A percentile compares a stretch with the other conserved stretches of the same genome.
phyloP scores from a whole-genome alignment of 768 basidiomycete genomes.

The Tulasnella sp. region DNA sequence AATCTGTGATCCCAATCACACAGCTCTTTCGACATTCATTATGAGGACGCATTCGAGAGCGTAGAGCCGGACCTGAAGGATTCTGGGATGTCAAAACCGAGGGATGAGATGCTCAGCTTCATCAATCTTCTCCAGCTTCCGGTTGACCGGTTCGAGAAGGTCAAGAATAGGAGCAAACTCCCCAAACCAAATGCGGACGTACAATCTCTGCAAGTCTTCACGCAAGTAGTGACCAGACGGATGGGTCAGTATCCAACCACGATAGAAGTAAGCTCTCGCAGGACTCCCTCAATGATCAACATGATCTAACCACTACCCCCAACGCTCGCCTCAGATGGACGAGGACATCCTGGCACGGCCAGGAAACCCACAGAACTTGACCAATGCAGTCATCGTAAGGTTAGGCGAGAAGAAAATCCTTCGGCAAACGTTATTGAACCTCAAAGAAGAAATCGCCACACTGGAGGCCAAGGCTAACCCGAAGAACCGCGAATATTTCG shows the following conservation, averaged over 20 bases:
- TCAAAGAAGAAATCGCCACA: slow-evolving; percentile 1
- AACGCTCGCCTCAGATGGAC: slow-evolving; percentile 16
- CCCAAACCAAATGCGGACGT: slow-evolving; percentile 58
- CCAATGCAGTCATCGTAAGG: slow-evolving; percentile 59
- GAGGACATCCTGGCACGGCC: slow-evolving; percentile 7
- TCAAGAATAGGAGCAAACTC: slow-evolving; percentile 49
- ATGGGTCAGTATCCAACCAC: slow-evolving; percentile 46
- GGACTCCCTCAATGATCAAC: slow-evolving; percentile 1
- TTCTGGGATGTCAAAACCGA: slow-evolving; percentile 25
- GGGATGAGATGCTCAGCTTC: slow-evolving; percentile 50
- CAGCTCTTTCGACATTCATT: too few species aligned
- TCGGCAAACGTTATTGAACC: slow-evolving; percentile 21
- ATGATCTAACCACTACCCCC: slow-evolving; percentile 7
- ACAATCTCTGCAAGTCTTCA: slow-evolving; percentile 36
- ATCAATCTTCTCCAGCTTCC: slow-evolving; percentile 49
- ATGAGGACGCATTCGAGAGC: too few species aligned
- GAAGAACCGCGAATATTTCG: background rate
- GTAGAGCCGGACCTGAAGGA: too few species aligned
- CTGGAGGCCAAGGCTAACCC: background rate
- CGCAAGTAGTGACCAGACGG: slow-evolving; percentile 40
- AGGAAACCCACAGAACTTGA: slow-evolving; percentile 34
- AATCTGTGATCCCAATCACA: background rate
- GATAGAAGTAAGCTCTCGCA: slow-evolving; percentile 39
- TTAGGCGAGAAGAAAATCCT: slow-evolving; percentile 72
- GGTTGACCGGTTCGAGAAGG: slow-evolving; percentile 47